Percentiles rank a stretch among this genome's conserved stretches.
Conservation (phyloP, 441 rosid species). For the Pelargonium citronellum region DNA sequence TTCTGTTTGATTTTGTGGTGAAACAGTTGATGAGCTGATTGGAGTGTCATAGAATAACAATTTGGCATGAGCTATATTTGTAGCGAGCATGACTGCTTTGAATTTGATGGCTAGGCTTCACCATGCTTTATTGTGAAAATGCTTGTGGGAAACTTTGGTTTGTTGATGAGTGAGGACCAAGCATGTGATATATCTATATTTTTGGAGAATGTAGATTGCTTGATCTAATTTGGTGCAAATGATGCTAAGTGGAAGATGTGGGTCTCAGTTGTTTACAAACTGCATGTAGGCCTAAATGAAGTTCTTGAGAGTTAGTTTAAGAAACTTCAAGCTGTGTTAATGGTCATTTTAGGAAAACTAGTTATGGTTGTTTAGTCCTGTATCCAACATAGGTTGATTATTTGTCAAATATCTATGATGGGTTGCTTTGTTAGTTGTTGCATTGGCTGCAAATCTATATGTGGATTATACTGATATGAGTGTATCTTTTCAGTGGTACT, state of each 20-base stretch:
- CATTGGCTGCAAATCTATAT: neutral
- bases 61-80: neutral
- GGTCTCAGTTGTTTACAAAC: neutral
- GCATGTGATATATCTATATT: neutral
- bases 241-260: neutral
- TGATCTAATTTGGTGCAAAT: neutral
- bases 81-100: neutral
- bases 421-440: neutral
- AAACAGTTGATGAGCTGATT: neutral
- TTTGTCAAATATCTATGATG: neutral
- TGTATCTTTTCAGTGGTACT: no score
- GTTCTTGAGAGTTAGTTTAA: neutral
- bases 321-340: neutral
- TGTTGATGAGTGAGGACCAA: neutral
- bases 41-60: neutral
- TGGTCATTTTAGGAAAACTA: neutral
- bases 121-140: neutral
- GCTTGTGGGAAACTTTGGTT: neutral
- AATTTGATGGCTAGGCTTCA: neutral
- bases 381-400: neutral
- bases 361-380: neutral
- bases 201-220: neutral
- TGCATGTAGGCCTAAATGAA: neutral
- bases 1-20: neutral
- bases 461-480: no score